Evolutionary conservation across 208 protist species (phyloP).

Genomic region (Leptomonas pyrrhocoris): DNA sequence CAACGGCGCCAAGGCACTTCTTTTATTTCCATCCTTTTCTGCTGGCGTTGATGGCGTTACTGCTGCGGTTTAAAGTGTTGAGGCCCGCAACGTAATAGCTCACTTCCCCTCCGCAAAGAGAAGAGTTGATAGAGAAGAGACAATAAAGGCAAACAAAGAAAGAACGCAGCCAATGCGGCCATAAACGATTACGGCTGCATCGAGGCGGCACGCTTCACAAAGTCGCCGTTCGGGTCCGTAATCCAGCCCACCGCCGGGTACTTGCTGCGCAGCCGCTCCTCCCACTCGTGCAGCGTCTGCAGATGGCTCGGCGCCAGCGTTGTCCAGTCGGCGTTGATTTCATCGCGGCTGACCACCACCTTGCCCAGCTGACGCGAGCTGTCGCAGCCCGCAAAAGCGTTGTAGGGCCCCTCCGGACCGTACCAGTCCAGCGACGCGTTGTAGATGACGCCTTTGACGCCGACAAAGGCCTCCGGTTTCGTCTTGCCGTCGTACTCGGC

Average conservation of each 20-base stretch:
- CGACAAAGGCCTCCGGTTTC: conserved; percentile 74
- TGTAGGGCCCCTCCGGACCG: conserved; percentile 77
- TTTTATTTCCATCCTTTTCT: too few relatives aligned
- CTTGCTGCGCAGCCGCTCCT: conserved; percentile 81
- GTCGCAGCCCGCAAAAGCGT: conserved; percentile 86
- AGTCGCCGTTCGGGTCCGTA: conserved; percentile 52
- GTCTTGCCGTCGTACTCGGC: conserved; percentile 71
- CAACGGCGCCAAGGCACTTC: too few relatives aligned
- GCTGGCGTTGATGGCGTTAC: too few relatives aligned
- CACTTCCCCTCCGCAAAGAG: too few relatives aligned
- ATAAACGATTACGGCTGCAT: conserved; percentile 43
- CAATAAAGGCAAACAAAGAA: neutral
- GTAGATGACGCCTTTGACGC: conserved; percentile 88
- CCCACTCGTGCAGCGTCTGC: conserved; percentile 85
- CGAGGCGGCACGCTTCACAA: conserved; percentile 48
- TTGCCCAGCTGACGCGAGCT: conserved; percentile 87
- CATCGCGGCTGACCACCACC: conserved; percentile 73
- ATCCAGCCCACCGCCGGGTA: conserved; percentile 85
- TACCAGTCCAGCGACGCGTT: conserved; percentile 80
- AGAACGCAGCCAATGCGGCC: neutral
- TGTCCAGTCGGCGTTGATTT: conserved; percentile 88
- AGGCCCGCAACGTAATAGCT: too few relatives aligned
- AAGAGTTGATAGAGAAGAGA: too few relatives aligned
- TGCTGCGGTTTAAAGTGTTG: too few relatives aligned
- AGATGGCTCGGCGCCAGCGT: conserved; percentile 65